Evolutionary conservation across 148 eudicot species (phyloP).

Genomic region (Cornus kousa): DNA sequence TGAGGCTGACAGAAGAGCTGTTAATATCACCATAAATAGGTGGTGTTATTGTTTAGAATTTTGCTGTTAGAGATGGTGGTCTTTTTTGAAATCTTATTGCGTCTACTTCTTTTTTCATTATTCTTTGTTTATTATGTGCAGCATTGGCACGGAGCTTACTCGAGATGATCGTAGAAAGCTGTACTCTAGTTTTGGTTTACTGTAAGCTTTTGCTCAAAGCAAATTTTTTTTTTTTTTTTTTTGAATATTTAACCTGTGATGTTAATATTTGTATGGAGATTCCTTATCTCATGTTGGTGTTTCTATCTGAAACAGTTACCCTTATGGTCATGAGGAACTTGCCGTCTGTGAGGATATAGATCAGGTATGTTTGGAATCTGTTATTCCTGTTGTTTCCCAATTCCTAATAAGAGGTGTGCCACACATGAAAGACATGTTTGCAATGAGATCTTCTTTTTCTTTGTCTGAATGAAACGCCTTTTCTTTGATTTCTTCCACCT

Average conservation of each 20-base stretch:
- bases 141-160: slow-evolving; percentile 98
- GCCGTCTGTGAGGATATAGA: slow-evolving; percentile 82
- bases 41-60: slow-evolving; percentile 5
- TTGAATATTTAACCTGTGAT: background rate
- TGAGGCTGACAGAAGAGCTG: slow-evolving; percentile 99
- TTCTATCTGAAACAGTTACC: slow-evolving; percentile 41
- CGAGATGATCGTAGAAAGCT: slow-evolving; percentile 93
- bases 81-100: background rate
- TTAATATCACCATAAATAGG: slow-evolving; percentile 92
- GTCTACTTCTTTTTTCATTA: background rate
- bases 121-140: slow-evolving; percentile 29
- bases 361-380: slow-evolving; percentile 46
- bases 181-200: slow-evolving; percentile 84
- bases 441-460: background rate
- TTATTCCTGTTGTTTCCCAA: background rate
- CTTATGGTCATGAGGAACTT: slow-evolving; percentile 88
- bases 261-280: slow-evolving; percentile 10
- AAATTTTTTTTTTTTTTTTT: too few species aligned
- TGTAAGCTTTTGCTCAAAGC: slow-evolving; percentile 37
- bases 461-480: background rate
- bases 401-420: too few species aligned
- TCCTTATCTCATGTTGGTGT: slow-evolving; percentile 5
- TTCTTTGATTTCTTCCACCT: background rate
- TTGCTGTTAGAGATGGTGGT: background rate
- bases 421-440: too few species aligned